Percentiles rank a stretch among this genome's conserved stretches.
These are phyloP conservation scores for Chaetothyriales sp. DNA, from an alignment of 2,329 filamentous ascomycete species.

Conservation along the genomic window DNA sequence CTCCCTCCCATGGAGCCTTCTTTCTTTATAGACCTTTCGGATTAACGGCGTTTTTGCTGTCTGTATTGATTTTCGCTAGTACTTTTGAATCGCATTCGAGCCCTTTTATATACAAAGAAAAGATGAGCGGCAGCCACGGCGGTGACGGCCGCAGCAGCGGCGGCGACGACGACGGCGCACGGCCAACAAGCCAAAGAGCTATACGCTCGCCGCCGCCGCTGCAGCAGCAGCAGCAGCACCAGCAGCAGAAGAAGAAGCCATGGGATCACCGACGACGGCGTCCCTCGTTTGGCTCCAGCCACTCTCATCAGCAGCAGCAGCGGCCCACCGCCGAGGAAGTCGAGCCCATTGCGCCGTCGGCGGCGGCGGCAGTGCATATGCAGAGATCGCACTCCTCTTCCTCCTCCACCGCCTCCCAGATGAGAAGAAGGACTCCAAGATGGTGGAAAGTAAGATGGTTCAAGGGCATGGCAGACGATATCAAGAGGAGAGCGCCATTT, in stretches of 20 bases:
- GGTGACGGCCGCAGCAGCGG: no score
- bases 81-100: background rate
- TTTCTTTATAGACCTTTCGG: background rate
- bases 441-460: conserved; percentile 70
- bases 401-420: no score
- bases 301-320: conserved; percentile 5
- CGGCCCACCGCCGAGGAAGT: background rate
- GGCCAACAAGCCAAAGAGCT: background rate
- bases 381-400: no score
- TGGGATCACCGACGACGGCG: conserved; percentile 8
- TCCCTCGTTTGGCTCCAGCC: conserved; percentile 10
- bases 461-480: conserved; percentile 63
- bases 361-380: no score
- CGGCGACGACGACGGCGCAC: background rate
- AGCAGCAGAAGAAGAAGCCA: conserved; percentile 6
- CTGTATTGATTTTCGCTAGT: background rate
- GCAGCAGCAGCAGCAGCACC: background rate
- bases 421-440: conserved; percentile 11
- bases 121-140: background rate
- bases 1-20: background rate
- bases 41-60: background rate
- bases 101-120: no score
- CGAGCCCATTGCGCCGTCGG: background rate
- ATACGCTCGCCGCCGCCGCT: no score
- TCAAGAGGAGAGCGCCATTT: conserved; percentile 58